Percentiles rank a stretch among this genome's conserved stretches.
Conservation (phyloP, 805 yeast genomes). For the Yamadazyma nakazawae region DNA sequence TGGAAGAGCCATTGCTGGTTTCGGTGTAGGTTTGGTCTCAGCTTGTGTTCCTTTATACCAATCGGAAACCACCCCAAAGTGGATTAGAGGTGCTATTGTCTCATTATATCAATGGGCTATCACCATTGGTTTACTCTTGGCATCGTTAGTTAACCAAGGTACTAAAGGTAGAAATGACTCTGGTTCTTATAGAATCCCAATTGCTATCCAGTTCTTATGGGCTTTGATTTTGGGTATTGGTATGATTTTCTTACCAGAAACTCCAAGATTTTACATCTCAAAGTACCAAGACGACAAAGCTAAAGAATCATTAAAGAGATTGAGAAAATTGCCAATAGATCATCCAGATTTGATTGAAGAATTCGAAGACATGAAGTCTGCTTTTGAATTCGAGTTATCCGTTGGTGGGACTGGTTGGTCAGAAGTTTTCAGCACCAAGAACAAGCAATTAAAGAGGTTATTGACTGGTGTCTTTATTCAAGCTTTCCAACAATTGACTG, state of each 20-base stretch:
- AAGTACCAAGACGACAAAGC: slow-evolving; percentile 27
- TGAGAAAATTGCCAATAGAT: slow-evolving; percentile 53
- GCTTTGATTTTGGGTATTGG: slow-evolving; percentile 34
- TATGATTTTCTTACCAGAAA: slow-evolving; percentile 34
- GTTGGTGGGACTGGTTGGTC: slow-evolving; percentile 48
- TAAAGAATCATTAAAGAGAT: slow-evolving; percentile 27
- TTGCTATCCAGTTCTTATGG: slow-evolving; percentile 40
- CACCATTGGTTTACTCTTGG: slow-evolving; percentile 39
- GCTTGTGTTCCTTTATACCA: slow-evolving; percentile 39
- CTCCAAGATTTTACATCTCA: slow-evolving; percentile 38
- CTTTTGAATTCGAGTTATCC: slow-evolving; percentile 64
- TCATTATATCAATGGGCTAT: slow-evolving; percentile 41
- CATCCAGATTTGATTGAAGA: slow-evolving; percentile 71
- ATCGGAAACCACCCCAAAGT: slow-evolving; percentile 40
- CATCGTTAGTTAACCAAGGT: slow-evolving; percentile 37
- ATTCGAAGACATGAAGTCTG: slow-evolving; percentile 70
- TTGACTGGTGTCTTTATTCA: slow-evolving; percentile 65
- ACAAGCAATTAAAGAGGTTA: slow-evolving; percentile 47
- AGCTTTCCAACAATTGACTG: slow-evolving; percentile 86
- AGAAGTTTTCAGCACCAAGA: slow-evolving; percentile 60
- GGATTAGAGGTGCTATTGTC: slow-evolving; percentile 44
- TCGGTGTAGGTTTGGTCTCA: slow-evolving; percentile 43
- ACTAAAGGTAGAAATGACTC: slow-evolving; percentile 32
- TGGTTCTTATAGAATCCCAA: slow-evolving; percentile 42
- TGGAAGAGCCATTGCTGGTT: slow-evolving; percentile 43